Evolutionary conservation across 192 early-diverging fungal genomes (phyloP).

Genomic region (Phlyctochytrium planicorne): DNA sequence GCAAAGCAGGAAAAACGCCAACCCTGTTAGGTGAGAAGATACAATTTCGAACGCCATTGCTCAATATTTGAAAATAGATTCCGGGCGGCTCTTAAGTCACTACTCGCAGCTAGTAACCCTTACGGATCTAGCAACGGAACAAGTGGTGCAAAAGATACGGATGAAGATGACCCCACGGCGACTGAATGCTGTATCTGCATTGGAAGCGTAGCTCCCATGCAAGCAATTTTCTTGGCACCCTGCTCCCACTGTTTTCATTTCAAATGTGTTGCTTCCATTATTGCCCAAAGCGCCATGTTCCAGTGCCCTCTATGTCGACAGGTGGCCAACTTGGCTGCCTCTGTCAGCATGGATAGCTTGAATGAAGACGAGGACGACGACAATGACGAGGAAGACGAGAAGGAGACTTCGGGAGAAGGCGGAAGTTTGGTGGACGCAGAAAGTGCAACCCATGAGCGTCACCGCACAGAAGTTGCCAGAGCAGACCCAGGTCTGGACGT

Average conservation of each 20-base stretch:
- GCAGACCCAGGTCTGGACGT: constrained; percentile 3
- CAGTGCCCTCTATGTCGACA: constrained; percentile 64
- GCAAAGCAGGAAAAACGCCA: constrained; percentile 47
- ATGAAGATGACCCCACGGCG: constrained; percentile 35
- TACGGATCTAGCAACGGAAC: constrained; percentile 33
- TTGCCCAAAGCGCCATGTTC: constrained; percentile 56
- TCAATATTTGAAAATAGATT: constrained; percentile 32
- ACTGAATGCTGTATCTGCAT: constrained; percentile 65
- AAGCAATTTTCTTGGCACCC: constrained; percentile 63
- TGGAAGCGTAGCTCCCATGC: constrained; percentile 51
- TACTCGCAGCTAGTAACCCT: constrained; percentile 56
- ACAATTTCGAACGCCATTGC: background rate
- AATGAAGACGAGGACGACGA: constrained; percentile 31
- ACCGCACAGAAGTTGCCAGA: constrained; percentile 17
- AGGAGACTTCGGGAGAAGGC: constrained; percentile 1
- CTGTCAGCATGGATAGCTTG: constrained; percentile 48
- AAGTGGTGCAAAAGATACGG: constrained; percentile 9
- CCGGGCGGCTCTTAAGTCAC: constrained; percentile 44
- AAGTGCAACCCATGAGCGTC: constrained; percentile 10
- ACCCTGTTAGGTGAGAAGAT: constrained; percentile 49
- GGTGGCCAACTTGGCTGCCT: constrained; percentile 59
- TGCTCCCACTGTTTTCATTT: constrained; percentile 66
- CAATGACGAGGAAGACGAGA: constrained; percentile 11
- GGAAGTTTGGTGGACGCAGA: background rate
- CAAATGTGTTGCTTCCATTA: constrained; percentile 53